phyloP scores from a whole-genome alignment of 1,139 yeast species.

The Debaryomyces robertsiae region DNA sequence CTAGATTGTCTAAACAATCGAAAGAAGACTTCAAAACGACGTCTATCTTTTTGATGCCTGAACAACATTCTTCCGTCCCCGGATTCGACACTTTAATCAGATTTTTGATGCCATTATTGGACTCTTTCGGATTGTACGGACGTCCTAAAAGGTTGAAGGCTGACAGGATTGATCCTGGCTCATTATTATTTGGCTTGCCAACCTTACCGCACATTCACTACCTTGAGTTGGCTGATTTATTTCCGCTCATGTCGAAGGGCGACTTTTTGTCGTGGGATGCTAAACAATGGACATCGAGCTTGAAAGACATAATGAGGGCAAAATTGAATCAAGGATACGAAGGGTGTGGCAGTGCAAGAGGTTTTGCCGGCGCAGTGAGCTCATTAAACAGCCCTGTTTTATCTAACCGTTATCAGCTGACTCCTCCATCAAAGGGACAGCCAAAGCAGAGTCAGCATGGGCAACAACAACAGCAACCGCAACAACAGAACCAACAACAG shows the following conservation, averaged over 20 bases:
- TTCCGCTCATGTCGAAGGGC: constrained; percentile 22
- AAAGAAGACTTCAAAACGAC: constrained; percentile 67
- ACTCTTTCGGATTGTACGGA: constrained; percentile 86
- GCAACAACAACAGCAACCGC: constrained; percentile 1
- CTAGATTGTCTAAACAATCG: constrained; percentile 43
- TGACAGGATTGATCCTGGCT: constrained; percentile 75
- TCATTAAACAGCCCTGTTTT: constrained; percentile 40
- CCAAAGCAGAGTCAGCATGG: constrained; percentile 4
- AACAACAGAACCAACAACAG: background rate
- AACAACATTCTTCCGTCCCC: constrained; percentile 87
- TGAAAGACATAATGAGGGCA: constrained; percentile 62
- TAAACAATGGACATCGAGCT: constrained; percentile 65
- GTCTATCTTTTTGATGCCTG: constrained; percentile 93
- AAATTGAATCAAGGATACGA: constrained; percentile 75
- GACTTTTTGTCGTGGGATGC: constrained; percentile 59
- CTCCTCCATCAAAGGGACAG: constrained; percentile 11
- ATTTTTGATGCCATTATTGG: constrained; percentile 81
- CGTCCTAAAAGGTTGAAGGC: constrained; percentile 89
- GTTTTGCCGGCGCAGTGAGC: constrained; percentile 59
- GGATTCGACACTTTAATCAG: constrained; percentile 93
- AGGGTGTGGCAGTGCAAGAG: constrained; percentile 78
- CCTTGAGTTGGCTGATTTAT: constrained; percentile 45
- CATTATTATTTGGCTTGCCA: constrained; percentile 88
- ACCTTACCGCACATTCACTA: constrained; percentile 87
- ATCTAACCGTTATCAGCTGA: constrained; percentile 10